These are phyloP conservation scores for Diaporthe citrichinensis DNA, from an alignment of 2,329 filamentous ascomycete species.

Conservation along the genomic window DNA sequence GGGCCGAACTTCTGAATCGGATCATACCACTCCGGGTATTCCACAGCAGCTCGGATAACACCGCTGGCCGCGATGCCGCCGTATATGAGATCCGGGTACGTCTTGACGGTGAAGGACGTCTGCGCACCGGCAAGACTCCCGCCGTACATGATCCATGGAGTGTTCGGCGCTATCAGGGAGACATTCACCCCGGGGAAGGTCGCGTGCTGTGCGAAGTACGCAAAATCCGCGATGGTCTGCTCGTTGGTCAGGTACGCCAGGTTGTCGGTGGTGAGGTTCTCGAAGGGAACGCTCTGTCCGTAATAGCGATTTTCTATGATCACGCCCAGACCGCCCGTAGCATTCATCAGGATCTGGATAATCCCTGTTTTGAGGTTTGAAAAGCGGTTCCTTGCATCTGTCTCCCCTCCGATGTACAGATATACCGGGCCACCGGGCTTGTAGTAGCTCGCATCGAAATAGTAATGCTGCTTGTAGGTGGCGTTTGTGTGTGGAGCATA, in stretches of 20 bases:
- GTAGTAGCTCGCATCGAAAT: conserved; percentile 67
- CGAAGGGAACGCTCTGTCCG: conserved; percentile 63
- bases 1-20: conserved; percentile 65
- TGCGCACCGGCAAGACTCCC: conserved; percentile 40
- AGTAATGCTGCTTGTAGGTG: conserved; percentile 69
- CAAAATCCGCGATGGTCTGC: conserved; percentile 67
- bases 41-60: conserved; percentile 56
- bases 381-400: conserved; percentile 48
- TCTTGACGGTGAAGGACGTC: conserved; percentile 57
- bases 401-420: conserved; percentile 52
- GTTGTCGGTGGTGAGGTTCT: conserved; percentile 63
- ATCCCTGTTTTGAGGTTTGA: conserved; percentile 53
- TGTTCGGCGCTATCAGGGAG: conserved; percentile 57
- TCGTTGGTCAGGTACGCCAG: conserved; percentile 64
- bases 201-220: conserved; percentile 64
- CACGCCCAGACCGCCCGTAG: conserved; percentile 66
- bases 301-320: conserved; percentile 68
- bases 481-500: conserved; percentile 59
- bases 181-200: conserved; percentile 58
- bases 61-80: conserved; percentile 65
- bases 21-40: conserved; percentile 64
- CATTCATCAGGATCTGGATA: conserved; percentile 68
- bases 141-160: conserved; percentile 47
- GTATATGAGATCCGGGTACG: conserved; percentile 60
- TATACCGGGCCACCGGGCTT: conserved; percentile 63